A percentile compares a stretch with the other conserved stretches of the same genome.
phyloP scores from a whole-genome alignment of 108 stramenopile species.

The Skeletonema tropicum region DNA sequence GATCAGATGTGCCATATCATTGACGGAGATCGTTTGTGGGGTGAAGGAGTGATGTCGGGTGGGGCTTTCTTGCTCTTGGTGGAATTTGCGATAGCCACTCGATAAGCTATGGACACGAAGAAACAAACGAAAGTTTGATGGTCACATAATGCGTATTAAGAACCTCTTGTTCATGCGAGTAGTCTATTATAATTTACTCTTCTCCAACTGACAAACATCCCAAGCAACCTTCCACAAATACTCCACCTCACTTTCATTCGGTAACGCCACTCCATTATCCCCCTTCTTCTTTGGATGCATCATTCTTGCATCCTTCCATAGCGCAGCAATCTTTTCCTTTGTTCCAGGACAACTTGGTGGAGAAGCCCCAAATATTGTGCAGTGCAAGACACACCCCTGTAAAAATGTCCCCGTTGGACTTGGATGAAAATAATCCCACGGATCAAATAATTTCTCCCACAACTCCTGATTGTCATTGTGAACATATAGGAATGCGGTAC shows the following conservation, averaged over 20 bases:
- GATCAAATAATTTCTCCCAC: slow-evolving; percentile 67
- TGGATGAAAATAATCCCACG: slow-evolving; percentile 72
- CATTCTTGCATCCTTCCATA: slow-evolving; percentile 45
- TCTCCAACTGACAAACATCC: slow-evolving; percentile 12
- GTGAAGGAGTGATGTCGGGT: too few relatives aligned
- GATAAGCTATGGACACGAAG: too few relatives aligned
- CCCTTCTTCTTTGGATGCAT: slow-evolving; percentile 38
- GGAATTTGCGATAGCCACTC: too few relatives aligned
- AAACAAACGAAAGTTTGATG: too few relatives aligned
- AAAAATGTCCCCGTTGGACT: slow-evolving; percentile 75
- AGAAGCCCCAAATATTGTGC: slow-evolving; percentile 44
- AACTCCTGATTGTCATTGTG: slow-evolving; percentile 28
- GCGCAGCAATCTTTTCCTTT: slow-evolving; percentile 25
- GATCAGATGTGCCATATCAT: too few relatives aligned
- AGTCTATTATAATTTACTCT: background rate
- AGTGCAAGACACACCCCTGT: slow-evolving; percentile 69
- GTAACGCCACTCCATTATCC: slow-evolving; percentile 46
- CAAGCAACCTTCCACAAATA: slow-evolving; percentile 40
- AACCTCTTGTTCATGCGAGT: too few relatives aligned
- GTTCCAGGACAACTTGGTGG: slow-evolving; percentile 31
- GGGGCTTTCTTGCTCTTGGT: too few relatives aligned
- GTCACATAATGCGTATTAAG: too few relatives aligned
- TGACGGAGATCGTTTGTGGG: too few relatives aligned
- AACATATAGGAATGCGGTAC: slow-evolving; percentile 58
- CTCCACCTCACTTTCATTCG: slow-evolving; percentile 56